These are phyloP conservation scores for Sphaceloma murrayae DNA, from an alignment of 2,329 filamentous ascomycete species.

Conservation along the genomic window DNA sequence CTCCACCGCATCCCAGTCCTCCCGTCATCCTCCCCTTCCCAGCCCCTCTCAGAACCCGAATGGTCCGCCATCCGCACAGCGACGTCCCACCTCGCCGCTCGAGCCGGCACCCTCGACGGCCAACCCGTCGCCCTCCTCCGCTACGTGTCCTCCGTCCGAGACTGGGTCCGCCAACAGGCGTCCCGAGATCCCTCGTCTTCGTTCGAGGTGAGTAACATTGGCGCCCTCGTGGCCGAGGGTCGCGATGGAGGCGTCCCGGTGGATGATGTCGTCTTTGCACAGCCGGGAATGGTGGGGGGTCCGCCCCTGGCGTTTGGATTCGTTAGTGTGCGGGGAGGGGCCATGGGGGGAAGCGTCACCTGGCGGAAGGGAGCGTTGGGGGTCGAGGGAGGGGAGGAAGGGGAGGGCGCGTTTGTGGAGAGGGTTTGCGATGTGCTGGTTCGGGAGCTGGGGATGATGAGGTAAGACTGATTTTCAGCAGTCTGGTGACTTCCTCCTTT, in stretches of 20 bases:
- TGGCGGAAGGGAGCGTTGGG: conserved; percentile 39
- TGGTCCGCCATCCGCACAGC: conserved; percentile 31
- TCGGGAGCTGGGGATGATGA: not conserved
- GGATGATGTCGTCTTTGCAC: conserved; percentile 35
- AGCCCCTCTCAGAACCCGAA: not conserved
- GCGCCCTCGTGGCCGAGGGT: conserved; percentile 15
- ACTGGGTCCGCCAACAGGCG: conserved; percentile 34
- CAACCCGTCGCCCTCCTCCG: conserved; percentile 37
- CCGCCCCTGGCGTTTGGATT: conserved; percentile 35
- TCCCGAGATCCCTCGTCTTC: conserved; percentile 33
- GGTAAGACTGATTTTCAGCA: too few species aligned
- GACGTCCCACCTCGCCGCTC: conserved; percentile 29
- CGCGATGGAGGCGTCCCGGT: conserved; percentile 22
- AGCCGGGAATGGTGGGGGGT: conserved; percentile 35
- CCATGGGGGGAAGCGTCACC: conserved; percentile 32
- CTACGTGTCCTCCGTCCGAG: conserved; percentile 33
- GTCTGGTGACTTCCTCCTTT: too few species aligned
- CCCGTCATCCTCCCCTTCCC: not conserved
- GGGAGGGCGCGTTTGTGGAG: conserved; percentile 26
- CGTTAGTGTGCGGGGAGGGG: conserved; percentile 33
- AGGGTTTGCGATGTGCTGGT: conserved; percentile 18
- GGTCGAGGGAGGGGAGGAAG: conserved; percentile 21
- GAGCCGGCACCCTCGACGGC: conserved; percentile 28
- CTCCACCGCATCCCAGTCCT: conserved; percentile 15
- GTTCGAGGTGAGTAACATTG: conserved; percentile 41